These are phyloP conservation scores for Pelargonium fulgidum DNA, from an alignment of 441 rosid species.

Conservation along the genomic window DNA sequence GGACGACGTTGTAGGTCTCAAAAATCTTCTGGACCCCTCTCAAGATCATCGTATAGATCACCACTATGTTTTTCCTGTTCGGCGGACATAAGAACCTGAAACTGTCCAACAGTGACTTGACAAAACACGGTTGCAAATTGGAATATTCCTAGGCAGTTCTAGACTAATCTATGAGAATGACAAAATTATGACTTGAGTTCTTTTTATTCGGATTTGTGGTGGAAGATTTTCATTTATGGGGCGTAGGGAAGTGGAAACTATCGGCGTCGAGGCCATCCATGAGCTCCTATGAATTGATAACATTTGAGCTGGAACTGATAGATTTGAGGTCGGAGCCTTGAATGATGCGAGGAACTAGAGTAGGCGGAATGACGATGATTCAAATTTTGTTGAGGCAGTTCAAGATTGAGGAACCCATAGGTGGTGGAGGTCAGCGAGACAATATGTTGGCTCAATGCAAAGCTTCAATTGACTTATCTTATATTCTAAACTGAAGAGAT, in stretches of 20 bases:
- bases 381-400: constrained; percentile 38
- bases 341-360: constrained; percentile 47
- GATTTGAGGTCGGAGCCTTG: constrained; percentile 33
- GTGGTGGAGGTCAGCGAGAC: constrained; percentile 87
- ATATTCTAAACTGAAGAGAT: constrained; percentile 58
- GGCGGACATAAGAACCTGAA: constrained; percentile 60
- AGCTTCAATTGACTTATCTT: constrained; percentile 60
- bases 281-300: constrained; percentile 83
- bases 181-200: constrained; percentile 36
- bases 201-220: constrained; percentile 30
- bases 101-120: constrained; percentile 21
- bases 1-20: constrained; percentile 68
- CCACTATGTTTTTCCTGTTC: constrained; percentile 55
- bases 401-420: constrained; percentile 77
- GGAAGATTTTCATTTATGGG: not conserved
- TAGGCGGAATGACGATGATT: constrained; percentile 36
- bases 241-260: constrained; percentile 61
- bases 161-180: constrained; percentile 4
- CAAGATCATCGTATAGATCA: constrained; percentile 69
- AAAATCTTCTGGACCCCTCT: constrained; percentile 70
- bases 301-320: constrained; percentile 41
- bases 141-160: not conserved
- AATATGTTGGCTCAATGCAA: constrained; percentile 71
- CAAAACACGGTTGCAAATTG: constrained; percentile 16
- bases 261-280: constrained; percentile 79